Evolutionary conservation across 1,284 basidiomycete species (phyloP).

Genomic region (Waitea zeae): DNA sequence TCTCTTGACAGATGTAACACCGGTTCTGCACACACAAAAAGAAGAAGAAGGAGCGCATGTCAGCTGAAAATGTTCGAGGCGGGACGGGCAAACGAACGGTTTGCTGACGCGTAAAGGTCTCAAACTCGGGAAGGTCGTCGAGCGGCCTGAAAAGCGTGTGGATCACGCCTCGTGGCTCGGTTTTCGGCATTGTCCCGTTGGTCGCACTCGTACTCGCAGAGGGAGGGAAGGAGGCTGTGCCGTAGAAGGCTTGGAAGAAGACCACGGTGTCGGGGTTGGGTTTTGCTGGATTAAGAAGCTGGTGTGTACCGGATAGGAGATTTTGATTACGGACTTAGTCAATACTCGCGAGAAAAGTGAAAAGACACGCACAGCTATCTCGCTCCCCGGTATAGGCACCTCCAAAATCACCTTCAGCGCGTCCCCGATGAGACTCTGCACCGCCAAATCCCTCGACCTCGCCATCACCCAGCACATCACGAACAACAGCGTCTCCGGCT

Average conservation of each 20-base stretch:
- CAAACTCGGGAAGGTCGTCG: slow-evolving; percentile 60
- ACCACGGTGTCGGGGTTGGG: slow-evolving; percentile 77
- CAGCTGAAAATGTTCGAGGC: slow-evolving; percentile 2
- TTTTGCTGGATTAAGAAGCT: slow-evolving; percentile 41
- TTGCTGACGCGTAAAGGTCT: slow-evolving; percentile 35
- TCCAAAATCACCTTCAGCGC: slow-evolving; percentile 80
- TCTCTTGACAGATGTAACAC: slow-evolving; percentile 45
- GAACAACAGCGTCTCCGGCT: slow-evolving; percentile 59
- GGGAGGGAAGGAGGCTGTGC: no score
- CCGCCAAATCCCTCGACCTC: slow-evolving; percentile 65
- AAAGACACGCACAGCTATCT: slow-evolving; percentile 15
- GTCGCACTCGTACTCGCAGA: no score
- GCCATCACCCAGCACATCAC: slow-evolving; percentile 68
- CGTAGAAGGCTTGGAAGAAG: slow-evolving; percentile 90
- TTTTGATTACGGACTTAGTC: no score
- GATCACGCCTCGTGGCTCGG: no score
- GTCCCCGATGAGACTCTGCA: slow-evolving; percentile 86
- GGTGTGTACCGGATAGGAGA: no score
- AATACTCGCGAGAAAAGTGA: slow-evolving; percentile 17
- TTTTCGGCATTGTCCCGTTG: no score
- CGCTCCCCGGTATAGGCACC: slow-evolving; percentile 31
- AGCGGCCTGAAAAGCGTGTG: slow-evolving; percentile 69
- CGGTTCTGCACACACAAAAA: slow-evolving; percentile 20
- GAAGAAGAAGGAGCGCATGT: no score
- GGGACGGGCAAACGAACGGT: no score